A percentile compares a stretch with the other conserved stretches of the same genome.
phyloP scores from a whole-genome alignment of 2,329 filamentous ascomycete genomes.

The Penicillium sp. region DNA sequence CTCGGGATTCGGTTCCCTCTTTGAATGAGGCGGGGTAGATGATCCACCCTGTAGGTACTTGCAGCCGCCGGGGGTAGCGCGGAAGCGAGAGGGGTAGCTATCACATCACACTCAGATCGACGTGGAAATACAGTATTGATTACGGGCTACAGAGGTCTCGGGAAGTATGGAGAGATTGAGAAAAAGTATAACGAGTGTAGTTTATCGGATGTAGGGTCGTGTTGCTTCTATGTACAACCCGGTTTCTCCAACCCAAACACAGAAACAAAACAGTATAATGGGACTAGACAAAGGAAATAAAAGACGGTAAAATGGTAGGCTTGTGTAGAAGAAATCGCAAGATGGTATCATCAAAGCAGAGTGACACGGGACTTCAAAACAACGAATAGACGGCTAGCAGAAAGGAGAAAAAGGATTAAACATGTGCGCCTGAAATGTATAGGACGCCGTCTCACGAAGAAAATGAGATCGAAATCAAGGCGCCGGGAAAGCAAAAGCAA shows the following conservation, averaged over 20 bases:
- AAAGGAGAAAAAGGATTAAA: constrained; percentile 14
- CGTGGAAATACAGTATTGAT: constrained; percentile 7
- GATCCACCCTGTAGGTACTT: constrained; percentile 4
- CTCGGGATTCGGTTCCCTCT: not conserved
- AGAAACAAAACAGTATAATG: constrained; percentile 4
- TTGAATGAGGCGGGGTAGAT: constrained; percentile 1
- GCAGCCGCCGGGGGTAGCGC: not conserved
- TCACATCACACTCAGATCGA: constrained; percentile 4
- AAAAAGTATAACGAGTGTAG: constrained; percentile 11
- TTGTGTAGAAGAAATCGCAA: constrained; percentile 27
- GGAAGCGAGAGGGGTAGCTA: constrained; percentile 8
- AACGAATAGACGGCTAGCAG: constrained; percentile 12
- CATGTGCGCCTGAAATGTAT: constrained; percentile 29
- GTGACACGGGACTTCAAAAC: constrained; percentile 28
- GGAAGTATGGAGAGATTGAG: not conserved
- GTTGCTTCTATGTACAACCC: constrained; percentile 25
- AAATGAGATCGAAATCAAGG: constrained; percentile 22
- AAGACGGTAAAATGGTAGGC: not conserved
- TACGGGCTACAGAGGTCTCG: not conserved
- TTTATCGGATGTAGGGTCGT: constrained; percentile 21
- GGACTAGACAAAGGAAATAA: constrained; percentile 10
- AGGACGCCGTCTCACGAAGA: constrained; percentile 29
- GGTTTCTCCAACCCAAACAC: constrained; percentile 14
- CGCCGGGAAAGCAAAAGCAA: constrained; percentile 18
- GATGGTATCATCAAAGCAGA: constrained; percentile 43